These are phyloP conservation scores for Mycena vitilis DNA, from an alignment of 768 basidiomycete genomes.

Conservation along the genomic window DNA sequence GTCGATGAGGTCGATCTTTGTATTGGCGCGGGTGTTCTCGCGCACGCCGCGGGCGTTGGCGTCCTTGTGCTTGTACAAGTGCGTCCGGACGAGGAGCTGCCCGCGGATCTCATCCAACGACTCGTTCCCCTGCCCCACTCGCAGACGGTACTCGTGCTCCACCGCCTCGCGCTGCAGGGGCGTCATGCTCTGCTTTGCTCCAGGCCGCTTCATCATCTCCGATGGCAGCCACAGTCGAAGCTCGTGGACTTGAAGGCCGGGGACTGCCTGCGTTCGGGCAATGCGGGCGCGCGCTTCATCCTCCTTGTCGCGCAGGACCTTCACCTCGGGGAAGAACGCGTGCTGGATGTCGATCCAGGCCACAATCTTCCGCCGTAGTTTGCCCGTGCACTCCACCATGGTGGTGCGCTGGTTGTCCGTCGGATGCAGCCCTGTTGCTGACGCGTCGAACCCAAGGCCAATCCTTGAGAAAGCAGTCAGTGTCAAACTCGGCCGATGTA, in stretches of 20 bases:
- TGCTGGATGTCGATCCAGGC: slow-evolving; percentile 16
- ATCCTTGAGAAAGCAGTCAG: background rate
- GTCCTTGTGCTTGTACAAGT: slow-evolving; percentile 13
- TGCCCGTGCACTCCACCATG: slow-evolving; percentile 23
- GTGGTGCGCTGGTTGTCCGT: slow-evolving; percentile 1
- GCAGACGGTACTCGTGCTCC: slow-evolving; percentile 8
- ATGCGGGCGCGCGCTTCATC: slow-evolving; percentile 2
- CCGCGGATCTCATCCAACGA: slow-evolving; percentile 6
- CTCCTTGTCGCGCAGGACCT: background rate
- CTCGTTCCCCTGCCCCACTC: slow-evolving; percentile 15
- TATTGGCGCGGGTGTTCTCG: background rate
- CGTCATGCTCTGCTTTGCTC: too few species aligned
- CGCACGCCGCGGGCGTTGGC: background rate
- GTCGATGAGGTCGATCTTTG: background rate
- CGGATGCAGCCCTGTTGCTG: slow-evolving; percentile 1
- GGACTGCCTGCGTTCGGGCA: background rate
- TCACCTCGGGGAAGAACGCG: slow-evolving; percentile 17
- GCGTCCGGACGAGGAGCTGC: slow-evolving; percentile 16
- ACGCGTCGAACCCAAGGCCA: slow-evolving; percentile 9
- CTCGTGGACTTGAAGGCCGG: slow-evolving; percentile 7
- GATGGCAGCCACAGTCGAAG: too few species aligned
- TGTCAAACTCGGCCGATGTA: too few species aligned
- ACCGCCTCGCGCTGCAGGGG: too few species aligned
- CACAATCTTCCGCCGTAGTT: slow-evolving; percentile 14
- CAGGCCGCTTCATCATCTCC: too few species aligned